Base-by-base conservation (phyloP, 2,329 filamentous ascomycete species). In the Stenocarpella maydis region DNA sequence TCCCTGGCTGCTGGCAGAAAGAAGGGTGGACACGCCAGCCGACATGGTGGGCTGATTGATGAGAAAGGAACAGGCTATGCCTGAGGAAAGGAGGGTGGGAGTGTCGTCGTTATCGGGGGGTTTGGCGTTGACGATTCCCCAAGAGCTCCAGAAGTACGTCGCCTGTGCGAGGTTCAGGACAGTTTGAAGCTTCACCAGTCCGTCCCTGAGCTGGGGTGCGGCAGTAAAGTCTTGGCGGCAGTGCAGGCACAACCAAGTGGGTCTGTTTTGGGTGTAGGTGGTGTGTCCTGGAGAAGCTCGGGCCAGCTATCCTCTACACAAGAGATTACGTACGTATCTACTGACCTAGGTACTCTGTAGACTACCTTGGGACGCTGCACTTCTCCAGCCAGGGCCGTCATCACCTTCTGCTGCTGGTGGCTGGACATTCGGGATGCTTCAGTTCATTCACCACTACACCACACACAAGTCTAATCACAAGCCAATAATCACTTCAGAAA, bases 1-100 rank as follows among this genome's bases (percentile, higher is more conserved):
- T 77, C 90, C 91, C 76, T 91, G 92, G 79, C 90, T 91, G 80
- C 93, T 92, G 84, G 93, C 90, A 79, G 94, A 87, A 79, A 96
- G 86, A 76, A 85, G 80, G 74, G 85, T 84, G 78, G 88, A 75
- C 65, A 79, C 74, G 74, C 78, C 75, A 75, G 77, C 79, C 82
- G 82, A 80, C 83, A 84, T 85, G 72, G 74, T 83, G 80, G 58
- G 79, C 77, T 78, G 66, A 69, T 69, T 68, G 64, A 53, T 50
- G 64, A 67, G 47, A 45, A 65, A 43, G 37, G 54, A 69, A 71
- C 71, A 72, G 71, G 71, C 71, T 67, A 65, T 28, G 71, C 70
- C 69, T 71, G 68, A 64, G 61, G 70, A 68, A 54, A 55, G 55
- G 37, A 69, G 50, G 28, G 68, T 60, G 63, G 50, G 65, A 47